phyloP scores from a whole-genome alignment of 2,329 filamentous ascomycete genomes.

The Microsporum ferrugineum region DNA sequence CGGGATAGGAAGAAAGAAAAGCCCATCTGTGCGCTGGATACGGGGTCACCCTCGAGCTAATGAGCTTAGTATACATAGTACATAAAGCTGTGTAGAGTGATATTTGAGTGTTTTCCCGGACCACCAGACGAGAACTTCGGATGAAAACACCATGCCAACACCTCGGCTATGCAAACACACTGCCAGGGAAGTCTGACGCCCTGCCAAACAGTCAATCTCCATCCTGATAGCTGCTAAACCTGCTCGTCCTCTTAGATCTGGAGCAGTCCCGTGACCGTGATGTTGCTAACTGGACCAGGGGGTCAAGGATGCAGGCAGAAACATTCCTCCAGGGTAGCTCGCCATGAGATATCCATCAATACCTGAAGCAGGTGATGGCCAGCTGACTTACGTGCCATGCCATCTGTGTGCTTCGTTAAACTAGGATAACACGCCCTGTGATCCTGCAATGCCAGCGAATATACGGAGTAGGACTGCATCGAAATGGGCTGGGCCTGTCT shows the following conservation, averaged over 20 bases:
- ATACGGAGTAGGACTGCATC: not conserved
- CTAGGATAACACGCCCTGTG: not conserved
- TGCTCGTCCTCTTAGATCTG: not conserved
- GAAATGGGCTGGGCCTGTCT: not conserved
- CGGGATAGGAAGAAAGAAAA: not conserved
- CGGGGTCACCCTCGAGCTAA: not conserved
- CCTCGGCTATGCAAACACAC: not conserved
- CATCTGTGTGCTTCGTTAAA: not conserved
- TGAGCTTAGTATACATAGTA: not conserved
- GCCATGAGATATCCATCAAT: not conserved
- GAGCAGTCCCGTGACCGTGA: not conserved
- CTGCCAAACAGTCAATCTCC: not conserved
- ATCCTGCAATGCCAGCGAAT: conserved; percentile 2
- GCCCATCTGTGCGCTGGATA: not conserved
- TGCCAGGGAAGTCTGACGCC: not conserved
- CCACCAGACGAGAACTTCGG: not conserved
- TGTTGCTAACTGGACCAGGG: not conserved
- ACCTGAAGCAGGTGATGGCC: not conserved
- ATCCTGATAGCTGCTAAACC: not conserved
- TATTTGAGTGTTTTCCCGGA: not conserved
- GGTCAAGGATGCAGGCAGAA: not conserved
- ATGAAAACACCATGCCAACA: not conserved
- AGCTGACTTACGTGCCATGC: not conserved
- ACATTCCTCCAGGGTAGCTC: not conserved
- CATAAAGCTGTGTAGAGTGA: not conserved